Conservation (phyloP, 805 yeast genomes). For the Candida bentonensis region DNA sequence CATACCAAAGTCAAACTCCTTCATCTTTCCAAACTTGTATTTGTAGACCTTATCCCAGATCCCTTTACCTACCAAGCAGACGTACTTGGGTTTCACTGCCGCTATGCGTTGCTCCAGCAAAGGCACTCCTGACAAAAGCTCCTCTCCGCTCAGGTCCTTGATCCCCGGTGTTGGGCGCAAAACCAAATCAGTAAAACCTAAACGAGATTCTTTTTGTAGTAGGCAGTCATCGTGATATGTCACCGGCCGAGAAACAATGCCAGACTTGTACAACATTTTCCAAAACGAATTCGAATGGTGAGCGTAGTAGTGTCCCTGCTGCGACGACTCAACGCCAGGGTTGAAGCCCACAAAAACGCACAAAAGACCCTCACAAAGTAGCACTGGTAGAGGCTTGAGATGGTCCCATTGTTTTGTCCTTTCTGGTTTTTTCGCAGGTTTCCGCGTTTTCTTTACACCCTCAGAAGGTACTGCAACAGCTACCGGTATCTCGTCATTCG, state of each 20-base stretch:
- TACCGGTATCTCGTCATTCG: no score
- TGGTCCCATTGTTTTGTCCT: not conserved
- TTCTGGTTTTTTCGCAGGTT: no score
- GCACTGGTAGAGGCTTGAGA: conserved; percentile 11
- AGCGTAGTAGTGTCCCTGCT: conserved; percentile 56
- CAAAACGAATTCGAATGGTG: conserved; percentile 57
- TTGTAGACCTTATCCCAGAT: conserved; percentile 51
- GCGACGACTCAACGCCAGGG: conserved; percentile 53
- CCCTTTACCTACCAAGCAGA: conserved; percentile 60
- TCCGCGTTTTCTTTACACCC: no score
- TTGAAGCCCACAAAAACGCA: conserved; percentile 58
- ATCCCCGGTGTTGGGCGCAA: conserved; percentile 48
- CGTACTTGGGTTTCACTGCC: conserved; percentile 24
- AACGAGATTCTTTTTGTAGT: conserved; percentile 28
- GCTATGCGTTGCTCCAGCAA: conserved; percentile 33
- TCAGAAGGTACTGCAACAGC: no score
- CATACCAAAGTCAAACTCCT: conserved; percentile 40
- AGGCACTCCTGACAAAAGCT: conserved; percentile 43
- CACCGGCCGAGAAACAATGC: conserved; percentile 25
- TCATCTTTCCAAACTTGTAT: conserved; percentile 20
- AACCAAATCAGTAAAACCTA: conserved; percentile 65
- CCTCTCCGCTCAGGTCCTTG: conserved; percentile 35
- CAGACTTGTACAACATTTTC: conserved; percentile 44
- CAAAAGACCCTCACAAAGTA: conserved; percentile 19
- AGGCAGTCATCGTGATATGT: conserved; percentile 27